Conservation (phyloP, 176 grass and related monocot species). For the Musa acuminata region DNA sequence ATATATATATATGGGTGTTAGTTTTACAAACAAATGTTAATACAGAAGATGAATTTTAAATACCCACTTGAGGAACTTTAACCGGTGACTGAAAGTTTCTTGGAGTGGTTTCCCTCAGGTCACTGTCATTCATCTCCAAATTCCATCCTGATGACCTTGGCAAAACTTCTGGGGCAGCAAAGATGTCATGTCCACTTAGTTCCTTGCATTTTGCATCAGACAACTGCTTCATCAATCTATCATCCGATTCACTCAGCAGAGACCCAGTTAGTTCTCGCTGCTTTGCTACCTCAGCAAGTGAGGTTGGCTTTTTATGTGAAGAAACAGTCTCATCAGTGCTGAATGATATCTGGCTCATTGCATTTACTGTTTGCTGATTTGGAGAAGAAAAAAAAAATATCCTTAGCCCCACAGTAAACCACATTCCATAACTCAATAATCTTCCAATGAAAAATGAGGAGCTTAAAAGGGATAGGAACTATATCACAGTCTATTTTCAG, state of each 20-base stretch:
- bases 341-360: slow-evolving; percentile 93
- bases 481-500: too few species aligned
- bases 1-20: too few species aligned
- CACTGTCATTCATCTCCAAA: neutral
- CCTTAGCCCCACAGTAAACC: neutral
- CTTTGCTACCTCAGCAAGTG: slow-evolving; percentile 76
- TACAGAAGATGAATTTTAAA: neutral
- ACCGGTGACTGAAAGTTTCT: slow-evolving; percentile 37
- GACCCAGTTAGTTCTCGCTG: slow-evolving; percentile 81
- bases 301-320: slow-evolving; percentile 68
- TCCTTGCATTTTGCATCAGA: slow-evolving; percentile 78
- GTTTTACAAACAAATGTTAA: neutral
- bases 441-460: too few species aligned
- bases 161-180: slow-evolving; percentile 46
- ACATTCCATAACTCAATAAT: too few species aligned
- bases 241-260: slow-evolving; percentile 51
- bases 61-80: slow-evolving; percentile 35
- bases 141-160: slow-evolving; percentile 36
- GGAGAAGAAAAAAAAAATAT: neutral
- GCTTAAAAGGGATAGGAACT: too few species aligned
- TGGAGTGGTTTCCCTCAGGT: slow-evolving; percentile 16
- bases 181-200: slow-evolving; percentile 78
- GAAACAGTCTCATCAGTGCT: slow-evolving; percentile 42
- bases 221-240: slow-evolving; percentile 51
- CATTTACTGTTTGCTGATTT: slow-evolving; percentile 57